These are phyloP conservation scores for Tetracladium maxilliforme DNA, from an alignment of 2,329 filamentous ascomycete species.

Conservation along the genomic window DNA sequence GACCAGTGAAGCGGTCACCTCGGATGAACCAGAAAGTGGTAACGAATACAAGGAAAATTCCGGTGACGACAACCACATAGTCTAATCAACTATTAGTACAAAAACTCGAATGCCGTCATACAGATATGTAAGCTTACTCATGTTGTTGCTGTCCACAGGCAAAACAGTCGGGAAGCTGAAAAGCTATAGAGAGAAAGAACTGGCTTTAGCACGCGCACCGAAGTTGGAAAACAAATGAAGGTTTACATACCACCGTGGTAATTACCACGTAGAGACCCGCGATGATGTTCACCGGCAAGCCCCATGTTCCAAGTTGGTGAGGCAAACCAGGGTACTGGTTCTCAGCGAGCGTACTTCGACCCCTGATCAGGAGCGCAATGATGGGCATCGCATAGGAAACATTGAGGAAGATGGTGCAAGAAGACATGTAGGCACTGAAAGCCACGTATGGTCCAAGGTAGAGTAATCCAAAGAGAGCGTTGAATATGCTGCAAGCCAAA, in stretches of 20 bases:
- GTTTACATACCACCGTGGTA: conserved; percentile 12
- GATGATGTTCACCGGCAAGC: too few relatives aligned
- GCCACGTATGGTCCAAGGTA: conserved; percentile 29
- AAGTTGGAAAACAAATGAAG: too few relatives aligned
- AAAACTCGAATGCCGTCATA: too few relatives aligned
- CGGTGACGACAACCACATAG: too few relatives aligned
- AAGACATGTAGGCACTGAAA: conserved; percentile 28
- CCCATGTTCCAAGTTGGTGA: conserved; percentile 7
- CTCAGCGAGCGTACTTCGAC: conserved; percentile 12
- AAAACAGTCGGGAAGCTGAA: conserved; percentile 16
- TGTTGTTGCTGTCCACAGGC: conserved; percentile 12
- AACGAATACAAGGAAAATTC: too few relatives aligned
- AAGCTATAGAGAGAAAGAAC: conserved; percentile 14
- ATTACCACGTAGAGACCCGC: too few relatives aligned
- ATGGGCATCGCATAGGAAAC: conserved; percentile 28
- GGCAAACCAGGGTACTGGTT: conserved; percentile 14
- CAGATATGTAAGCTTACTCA: too few relatives aligned
- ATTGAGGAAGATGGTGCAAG: conserved; percentile 28
- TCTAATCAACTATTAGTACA: too few relatives aligned
- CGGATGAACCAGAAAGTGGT: too few relatives aligned
- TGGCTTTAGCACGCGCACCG: too few relatives aligned
- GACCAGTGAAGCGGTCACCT: too few relatives aligned
- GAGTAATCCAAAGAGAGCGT: conserved; percentile 27
- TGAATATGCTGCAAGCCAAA: conserved; percentile 23
- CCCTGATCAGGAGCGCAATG: conserved; percentile 17